Conservation (phyloP, 108 stramenopile species). For the Seminavis robusta region DNA sequence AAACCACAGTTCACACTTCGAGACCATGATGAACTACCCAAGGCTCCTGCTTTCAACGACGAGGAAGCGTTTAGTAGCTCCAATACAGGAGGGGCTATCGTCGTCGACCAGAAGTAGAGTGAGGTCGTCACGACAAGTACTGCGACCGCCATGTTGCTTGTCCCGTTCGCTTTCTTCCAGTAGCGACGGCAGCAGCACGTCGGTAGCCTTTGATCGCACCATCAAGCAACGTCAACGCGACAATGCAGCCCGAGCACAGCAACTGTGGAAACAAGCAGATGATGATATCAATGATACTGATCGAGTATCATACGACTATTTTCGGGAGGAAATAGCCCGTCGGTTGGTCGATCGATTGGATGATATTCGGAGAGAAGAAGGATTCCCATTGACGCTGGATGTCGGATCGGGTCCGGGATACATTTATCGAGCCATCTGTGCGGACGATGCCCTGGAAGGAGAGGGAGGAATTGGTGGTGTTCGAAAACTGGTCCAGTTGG, state of each 20-base stretch:
- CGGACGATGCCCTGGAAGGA: constrained; percentile 55
- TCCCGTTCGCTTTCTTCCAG: too few relatives aligned
- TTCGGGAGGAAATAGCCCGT: constrained; percentile 70
- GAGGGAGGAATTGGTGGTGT: constrained; percentile 77
- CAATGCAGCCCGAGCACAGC: constrained; percentile 52
- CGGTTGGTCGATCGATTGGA: constrained; percentile 82
- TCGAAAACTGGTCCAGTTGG: constrained; percentile 71
- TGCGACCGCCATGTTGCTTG: too few relatives aligned
- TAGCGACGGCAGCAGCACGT: too few relatives aligned
- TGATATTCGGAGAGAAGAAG: constrained; percentile 72
- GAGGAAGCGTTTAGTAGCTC: too few relatives aligned
- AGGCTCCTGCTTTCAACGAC: too few relatives aligned
- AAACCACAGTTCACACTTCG: too few relatives aligned
- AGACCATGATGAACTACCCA: too few relatives aligned
- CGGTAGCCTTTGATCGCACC: constrained; percentile 59
- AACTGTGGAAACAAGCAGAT: constrained; percentile 17
- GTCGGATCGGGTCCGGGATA: constrained; percentile 69
- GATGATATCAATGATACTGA: constrained; percentile 11
- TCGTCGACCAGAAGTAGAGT: too few relatives aligned
- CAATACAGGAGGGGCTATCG: too few relatives aligned
- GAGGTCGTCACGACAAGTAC: too few relatives aligned
- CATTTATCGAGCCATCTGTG: constrained; percentile 57
- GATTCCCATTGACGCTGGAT: constrained; percentile 79
- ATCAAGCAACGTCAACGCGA: constrained; percentile 64
- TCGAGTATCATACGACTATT: constrained; percentile 64